Base-by-base conservation (phyloP, 306 rosid species). In the Ormosia semicastrata region DNA sequence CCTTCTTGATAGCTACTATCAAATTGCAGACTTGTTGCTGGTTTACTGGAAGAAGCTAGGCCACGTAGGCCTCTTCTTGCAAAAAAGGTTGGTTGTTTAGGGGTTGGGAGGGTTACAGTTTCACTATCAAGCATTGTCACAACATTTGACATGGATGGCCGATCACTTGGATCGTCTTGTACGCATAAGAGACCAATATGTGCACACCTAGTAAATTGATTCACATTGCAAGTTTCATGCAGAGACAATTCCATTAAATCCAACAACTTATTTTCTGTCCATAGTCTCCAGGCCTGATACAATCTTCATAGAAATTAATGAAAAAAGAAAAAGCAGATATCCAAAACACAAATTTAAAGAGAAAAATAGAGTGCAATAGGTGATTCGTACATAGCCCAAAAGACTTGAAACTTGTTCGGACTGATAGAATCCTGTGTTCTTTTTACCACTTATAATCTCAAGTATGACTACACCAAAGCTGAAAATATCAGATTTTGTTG, bases 401-500 rank as follows among this genome's bases (percentile, higher is more conserved):
- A 88, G 91, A 43, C 81, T 88, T 65, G 78, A 29, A 34, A 43
- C 75, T 53, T 62, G n/a, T 37, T 83, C 49, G 2, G 80, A 72
- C 5, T 77, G 80, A 34, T 66, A 67, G 15, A 83, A 81, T 69
- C 85, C 81, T 0, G 85, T 78, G 43, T 83, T 83, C 79, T 33
- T 77, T 77, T 63, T 88, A 1, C 88, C 91, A 2, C 88, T 68
- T 5, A 88, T 69, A 54, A 86, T 86, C 54, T 88, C 88, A 5
- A 88, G 83, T 6, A 88, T 40, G 40, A 88, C 86, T 5, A 86
- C 83, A 1, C 91, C 91, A 15, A 86, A 88, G 53, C 91, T 86
- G 37, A 77, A 86, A 3, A 83, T 84, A 12, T 86, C 89, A 4
- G 83, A 85, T 52, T 88, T 88, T n/a, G 81, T 66, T 2, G 89